Conservation (phyloP, 257 asterid species). For the Rhazya stricta region DNA sequence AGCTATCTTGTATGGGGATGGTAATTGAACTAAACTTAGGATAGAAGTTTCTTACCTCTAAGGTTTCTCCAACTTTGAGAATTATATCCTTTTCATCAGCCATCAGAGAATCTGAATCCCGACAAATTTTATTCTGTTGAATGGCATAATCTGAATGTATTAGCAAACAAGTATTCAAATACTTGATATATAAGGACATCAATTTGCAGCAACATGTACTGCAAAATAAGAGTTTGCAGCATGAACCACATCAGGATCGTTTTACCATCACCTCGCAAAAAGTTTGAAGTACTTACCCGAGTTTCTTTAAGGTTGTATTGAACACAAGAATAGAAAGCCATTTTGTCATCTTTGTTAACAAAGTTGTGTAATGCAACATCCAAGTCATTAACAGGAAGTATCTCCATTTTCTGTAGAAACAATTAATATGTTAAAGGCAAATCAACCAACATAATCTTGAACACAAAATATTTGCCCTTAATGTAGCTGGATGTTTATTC, state of each 20-base stretch:
- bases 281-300: conserved; percentile 56
- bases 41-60: conserved; percentile 59
- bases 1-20: neutral
- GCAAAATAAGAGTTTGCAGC: neutral
- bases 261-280: neutral
- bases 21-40: conserved; percentile 19
- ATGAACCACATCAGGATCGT: neutral
- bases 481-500: neutral
- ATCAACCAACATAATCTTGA: neutral
- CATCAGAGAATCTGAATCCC: conserved; percentile 52
- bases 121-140: conserved; percentile 65
- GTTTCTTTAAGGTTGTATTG: conserved; percentile 90
- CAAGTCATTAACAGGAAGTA: conserved; percentile 92
- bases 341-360: conserved; percentile 92
- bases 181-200: neutral
- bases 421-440: neutral
- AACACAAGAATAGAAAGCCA: conserved; percentile 88
- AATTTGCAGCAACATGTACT: neutral
- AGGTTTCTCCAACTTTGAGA: conserved; percentile 91
- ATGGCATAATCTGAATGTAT: conserved; percentile 19
- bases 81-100: conserved; percentile 74
- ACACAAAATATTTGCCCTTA: neutral
- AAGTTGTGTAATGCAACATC: conserved; percentile 90
- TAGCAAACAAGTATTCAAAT: conserved; percentile 20
- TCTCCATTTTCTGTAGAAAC: conserved; percentile 77